phyloP scores from a whole-genome alignment of 2,329 filamentous ascomycete genomes.

The Didymellaceae sp. region DNA sequence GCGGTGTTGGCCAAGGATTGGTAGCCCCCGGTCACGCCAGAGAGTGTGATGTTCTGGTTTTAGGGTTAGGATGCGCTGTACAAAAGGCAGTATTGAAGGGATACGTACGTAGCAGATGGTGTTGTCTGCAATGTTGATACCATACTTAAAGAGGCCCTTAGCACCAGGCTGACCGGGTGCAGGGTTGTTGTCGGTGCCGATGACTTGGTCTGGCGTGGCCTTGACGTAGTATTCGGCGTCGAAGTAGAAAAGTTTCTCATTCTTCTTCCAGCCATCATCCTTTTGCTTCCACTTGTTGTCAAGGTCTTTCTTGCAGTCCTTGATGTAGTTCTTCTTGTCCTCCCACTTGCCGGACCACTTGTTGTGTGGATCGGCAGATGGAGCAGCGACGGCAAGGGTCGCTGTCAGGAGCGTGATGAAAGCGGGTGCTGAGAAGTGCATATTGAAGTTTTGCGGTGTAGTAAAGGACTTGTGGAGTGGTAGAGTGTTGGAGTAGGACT shows the following conservation, averaged over 20 bases:
- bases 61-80: background rate
- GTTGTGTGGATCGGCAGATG: constrained; percentile 15
- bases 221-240: constrained; percentile 58
- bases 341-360: background rate
- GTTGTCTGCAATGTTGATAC: constrained; percentile 57
- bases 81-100: background rate
- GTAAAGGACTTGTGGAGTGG: background rate
- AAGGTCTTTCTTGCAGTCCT: constrained; percentile 29
- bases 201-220: constrained; percentile 59
- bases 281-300: constrained; percentile 31
- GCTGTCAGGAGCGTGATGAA: constrained; percentile 28
- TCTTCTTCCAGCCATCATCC: constrained; percentile 31
- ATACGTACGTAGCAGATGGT: constrained; percentile 51
- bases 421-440: constrained; percentile 32
- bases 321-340: constrained; percentile 20
- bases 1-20: constrained; percentile 59
- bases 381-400: constrained; percentile 30
- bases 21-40: constrained; percentile 59
- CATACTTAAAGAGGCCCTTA: constrained; percentile 59
- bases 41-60: constrained; percentile 57
- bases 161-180: constrained; percentile 54
- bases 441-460: constrained; percentile 11
- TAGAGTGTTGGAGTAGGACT: background rate
- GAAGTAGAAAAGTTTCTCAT: constrained; percentile 49
- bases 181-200: constrained; percentile 49